Evolutionary conservation across 192 early-diverging fungal genomes (phyloP), one percentile per base, ranked within the genome.

Genomic region (Dissophora globulifera): DNA sequence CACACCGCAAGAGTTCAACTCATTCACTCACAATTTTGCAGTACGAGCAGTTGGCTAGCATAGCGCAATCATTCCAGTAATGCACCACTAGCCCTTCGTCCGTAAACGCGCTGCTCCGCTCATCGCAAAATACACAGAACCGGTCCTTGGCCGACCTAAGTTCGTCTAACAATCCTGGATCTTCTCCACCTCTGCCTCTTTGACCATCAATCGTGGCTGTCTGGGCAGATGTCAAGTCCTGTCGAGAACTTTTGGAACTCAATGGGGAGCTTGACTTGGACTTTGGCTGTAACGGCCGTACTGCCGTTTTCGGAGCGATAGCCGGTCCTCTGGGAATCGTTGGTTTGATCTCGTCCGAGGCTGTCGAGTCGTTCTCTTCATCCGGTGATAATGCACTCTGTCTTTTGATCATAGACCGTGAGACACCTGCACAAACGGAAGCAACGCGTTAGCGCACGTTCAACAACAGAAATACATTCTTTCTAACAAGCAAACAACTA

Each of bases 81-180:
- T 94, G 93, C 20, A 82, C 66, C 17, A 93, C 88, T 30, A 94
- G 65, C 11, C 78, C 86, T 45, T 92, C 90, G 26, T 92, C 91
- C 8, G 84, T 90, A 49, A 92, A 94, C 0, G 40, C 72, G 17
- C 79, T 78, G 45, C 85, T 87, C 3, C 82, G 69, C 61, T 90
- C 88, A 38, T 88, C 89, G 67, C 93, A 94, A 54, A 94, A 94
- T 16, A 94, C 89, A 66, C 93, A 94, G 17, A 82, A 81, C 32
- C 85, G 81, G 22, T 60, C 63, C 13, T 63, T 59, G 25, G 22
- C 23, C 8, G 68, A 48, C 23, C 43, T 45, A 17, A n/a, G n/a
- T 4, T 10, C 43, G 43, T 45, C 17, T n/a, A n/a, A 4, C 6
- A 13, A 13, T 13, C 35, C n/a, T n/a, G n/a, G n/a, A n/a, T n/a